Conservation (phyloP, 176 grass and related monocot species). For the Microstegium vimineum region DNA sequence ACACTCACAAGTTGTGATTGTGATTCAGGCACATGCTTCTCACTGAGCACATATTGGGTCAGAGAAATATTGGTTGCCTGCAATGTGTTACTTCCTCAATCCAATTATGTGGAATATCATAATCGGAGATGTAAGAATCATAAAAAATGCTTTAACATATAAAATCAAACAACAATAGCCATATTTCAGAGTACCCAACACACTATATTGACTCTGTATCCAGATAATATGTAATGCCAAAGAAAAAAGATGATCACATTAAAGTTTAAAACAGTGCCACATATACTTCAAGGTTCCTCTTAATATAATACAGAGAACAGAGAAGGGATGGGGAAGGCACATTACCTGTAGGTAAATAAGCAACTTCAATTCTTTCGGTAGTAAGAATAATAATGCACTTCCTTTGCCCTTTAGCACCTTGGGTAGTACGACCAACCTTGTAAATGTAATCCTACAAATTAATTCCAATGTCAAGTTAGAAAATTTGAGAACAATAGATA, state of each 20-base stretch:
- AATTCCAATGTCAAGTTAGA: constrained; percentile 15
- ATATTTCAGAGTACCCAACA: background rate
- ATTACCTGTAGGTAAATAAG: constrained; percentile 76
- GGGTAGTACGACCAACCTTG: constrained; percentile 83
- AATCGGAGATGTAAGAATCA: background rate
- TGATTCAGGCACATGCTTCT: constrained; percentile 61
- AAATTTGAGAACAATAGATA: background rate
- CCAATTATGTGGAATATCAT: background rate
- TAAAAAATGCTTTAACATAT: background rate
- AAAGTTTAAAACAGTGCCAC: background rate
- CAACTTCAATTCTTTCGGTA: constrained; percentile 75
- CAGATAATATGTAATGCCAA: background rate
- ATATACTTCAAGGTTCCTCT: background rate
- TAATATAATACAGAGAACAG: background rate
- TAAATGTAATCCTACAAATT: constrained; percentile 85
- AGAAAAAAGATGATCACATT: background rate
- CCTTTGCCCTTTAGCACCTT: constrained; percentile 80
- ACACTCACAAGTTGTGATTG: constrained; percentile 59
- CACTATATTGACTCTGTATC: background rate
- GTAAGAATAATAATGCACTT: constrained; percentile 69
- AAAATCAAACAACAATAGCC: background rate
- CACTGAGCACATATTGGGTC: constrained; percentile 59
- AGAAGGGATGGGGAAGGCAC: background rate
- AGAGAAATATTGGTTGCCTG: constrained; percentile 84
- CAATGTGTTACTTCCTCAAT: background rate